phyloP scores from a whole-genome alignment of 2,329 filamentous ascomycete genomes.

The Apiospora sp. region DNA sequence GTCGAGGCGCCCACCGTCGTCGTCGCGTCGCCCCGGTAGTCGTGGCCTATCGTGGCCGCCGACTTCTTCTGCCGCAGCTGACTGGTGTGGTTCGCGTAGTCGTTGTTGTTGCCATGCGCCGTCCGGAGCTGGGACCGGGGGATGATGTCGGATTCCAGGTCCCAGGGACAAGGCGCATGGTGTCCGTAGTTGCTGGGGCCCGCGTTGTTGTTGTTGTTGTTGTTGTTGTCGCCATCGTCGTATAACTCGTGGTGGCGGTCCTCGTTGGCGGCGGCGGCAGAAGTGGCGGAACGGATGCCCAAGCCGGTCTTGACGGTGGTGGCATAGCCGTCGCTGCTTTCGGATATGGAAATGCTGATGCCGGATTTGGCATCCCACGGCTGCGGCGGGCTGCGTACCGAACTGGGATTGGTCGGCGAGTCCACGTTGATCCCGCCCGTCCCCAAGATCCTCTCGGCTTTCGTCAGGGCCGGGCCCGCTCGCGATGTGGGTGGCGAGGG shows the following conservation, averaged over 20 bases:
- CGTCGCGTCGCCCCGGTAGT: slow-evolving; percentile 38
- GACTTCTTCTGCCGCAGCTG: slow-evolving; percentile 37
- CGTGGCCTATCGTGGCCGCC: slow-evolving; percentile 36
- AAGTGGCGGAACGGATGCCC: slow-evolving; percentile 32
- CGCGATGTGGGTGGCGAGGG: slow-evolving; percentile 40
- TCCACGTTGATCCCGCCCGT: slow-evolving; percentile 54
- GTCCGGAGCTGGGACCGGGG: slow-evolving; percentile 43
- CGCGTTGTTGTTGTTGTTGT: slow-evolving; percentile 32
- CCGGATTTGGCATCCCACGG: slow-evolving; percentile 55
- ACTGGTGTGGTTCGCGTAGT: slow-evolving; percentile 25
- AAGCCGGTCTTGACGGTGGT: slow-evolving; percentile 40
- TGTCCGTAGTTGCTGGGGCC: slow-evolving; percentile 28
- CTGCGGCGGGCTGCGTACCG: slow-evolving; percentile 28
- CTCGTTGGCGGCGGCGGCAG: slow-evolving; percentile 29
- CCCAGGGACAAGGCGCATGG: slow-evolving; percentile 46
- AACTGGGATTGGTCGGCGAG: slow-evolving; percentile 35
- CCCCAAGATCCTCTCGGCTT: slow-evolving; percentile 60
- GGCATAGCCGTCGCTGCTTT: slow-evolving; percentile 48
- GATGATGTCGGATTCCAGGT: slow-evolving; percentile 56
- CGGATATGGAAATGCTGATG: slow-evolving; percentile 54
- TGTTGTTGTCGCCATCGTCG: slow-evolving; percentile 14
- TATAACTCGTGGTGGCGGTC: background rate
- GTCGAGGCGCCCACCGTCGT: slow-evolving; percentile 54
- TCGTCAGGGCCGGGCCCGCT: slow-evolving; percentile 52
- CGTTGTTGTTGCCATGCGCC: slow-evolving; percentile 32